Evolutionary conservation across 495 filamentous ascomycete genomes (phyloP).

Genomic region (Apodospora peruviana): DNA sequence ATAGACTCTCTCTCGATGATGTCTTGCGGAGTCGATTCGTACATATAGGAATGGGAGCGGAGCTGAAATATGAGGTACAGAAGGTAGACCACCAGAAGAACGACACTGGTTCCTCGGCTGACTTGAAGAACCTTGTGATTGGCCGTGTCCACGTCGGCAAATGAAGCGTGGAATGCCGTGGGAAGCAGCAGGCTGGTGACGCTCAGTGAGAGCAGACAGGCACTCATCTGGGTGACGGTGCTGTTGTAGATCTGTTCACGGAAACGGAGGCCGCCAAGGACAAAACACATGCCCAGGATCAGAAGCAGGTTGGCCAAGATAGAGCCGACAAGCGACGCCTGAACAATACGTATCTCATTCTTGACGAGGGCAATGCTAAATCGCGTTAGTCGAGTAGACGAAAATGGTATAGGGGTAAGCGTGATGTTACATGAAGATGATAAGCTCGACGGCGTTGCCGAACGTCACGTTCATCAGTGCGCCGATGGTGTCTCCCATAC

Average conservation of each 20-base stretch:
- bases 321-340: conserved; percentile 81
- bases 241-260: conserved; percentile 92
- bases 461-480: conserved; percentile 84
- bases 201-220: conserved; percentile 78
- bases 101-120: conserved; percentile 79
- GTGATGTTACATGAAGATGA: conserved; percentile 65
- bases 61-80: conserved; percentile 85
- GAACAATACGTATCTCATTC: conserved; percentile 82
- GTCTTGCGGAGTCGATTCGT: conserved; percentile 79
- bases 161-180: conserved; percentile 85
- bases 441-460: conserved; percentile 85
- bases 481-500: conserved; percentile 74
- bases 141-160: conserved; percentile 51
- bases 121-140: conserved; percentile 67
- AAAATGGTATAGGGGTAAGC: too few relatives aligned
- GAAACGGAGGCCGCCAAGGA: conserved; percentile 76
- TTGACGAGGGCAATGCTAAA: conserved; percentile 26
- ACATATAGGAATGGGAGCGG: conserved; percentile 85
- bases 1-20: conserved; percentile 83
- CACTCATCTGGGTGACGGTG: conserved; percentile 90
- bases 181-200: conserved; percentile 65
- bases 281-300: conserved; percentile 85
- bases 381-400: not conserved
- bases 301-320: conserved; percentile 82
- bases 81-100: conserved; percentile 74